phyloP scores from a whole-genome alignment of 177 flowering plant species.

The Tripterygium wilfordii region DNA sequence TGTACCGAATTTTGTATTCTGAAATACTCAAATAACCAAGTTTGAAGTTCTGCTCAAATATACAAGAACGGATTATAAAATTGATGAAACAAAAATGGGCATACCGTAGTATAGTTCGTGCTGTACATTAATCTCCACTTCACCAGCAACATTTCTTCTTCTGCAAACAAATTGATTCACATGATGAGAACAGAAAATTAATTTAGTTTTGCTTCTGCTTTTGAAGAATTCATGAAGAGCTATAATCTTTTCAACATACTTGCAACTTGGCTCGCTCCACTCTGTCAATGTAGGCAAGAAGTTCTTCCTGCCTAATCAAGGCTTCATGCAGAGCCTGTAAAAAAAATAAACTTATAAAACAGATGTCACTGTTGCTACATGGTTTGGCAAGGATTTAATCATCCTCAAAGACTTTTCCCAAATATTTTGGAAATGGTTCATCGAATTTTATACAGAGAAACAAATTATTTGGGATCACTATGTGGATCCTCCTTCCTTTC shows the following conservation, averaged over 20 bases:
- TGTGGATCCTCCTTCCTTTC: background rate
- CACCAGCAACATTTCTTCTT: conserved; percentile 17
- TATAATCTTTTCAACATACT: conserved; percentile 5
- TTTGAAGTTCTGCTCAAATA: background rate
- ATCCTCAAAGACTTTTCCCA: too few species aligned
- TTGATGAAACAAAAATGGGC: too few species aligned
- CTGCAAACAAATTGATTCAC: conserved; percentile 1
- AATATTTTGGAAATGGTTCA: too few species aligned
- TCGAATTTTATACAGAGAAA: background rate
- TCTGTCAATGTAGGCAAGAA: conserved; percentile 36
- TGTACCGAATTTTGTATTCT: too few species aligned
- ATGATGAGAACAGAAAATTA: background rate
- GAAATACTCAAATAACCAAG: too few species aligned
- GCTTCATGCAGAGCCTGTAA: conserved; percentile 44
- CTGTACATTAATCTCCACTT: conserved; percentile 13
- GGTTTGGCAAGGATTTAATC: too few species aligned
- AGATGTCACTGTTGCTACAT: too few species aligned
- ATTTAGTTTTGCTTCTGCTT: too few species aligned
- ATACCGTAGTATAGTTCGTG: too few species aligned
- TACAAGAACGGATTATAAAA: background rate
- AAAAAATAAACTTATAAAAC: too few species aligned
- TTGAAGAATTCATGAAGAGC: background rate
- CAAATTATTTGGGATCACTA: background rate
- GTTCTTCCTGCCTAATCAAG: conserved; percentile 40
- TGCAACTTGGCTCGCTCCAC: conserved; percentile 19